Evolutionary conservation across 2,329 filamentous ascomycete genomes (phyloP).

Genomic region (Ascochyta rabiei): DNA sequence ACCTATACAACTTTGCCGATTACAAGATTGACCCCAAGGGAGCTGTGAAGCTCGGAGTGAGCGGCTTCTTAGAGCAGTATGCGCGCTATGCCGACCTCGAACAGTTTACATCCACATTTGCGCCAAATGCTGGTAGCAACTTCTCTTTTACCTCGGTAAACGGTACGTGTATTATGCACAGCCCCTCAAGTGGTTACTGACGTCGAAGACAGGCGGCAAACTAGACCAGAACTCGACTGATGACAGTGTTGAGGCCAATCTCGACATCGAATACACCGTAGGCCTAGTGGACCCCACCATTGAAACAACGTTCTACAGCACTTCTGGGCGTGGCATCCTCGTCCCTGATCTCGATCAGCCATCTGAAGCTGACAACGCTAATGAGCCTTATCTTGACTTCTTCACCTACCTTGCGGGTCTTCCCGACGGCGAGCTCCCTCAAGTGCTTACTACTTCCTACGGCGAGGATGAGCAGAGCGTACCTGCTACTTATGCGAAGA

Average conservation of each 20-base stretch:
- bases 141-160: conserved; percentile 54
- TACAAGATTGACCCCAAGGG: conserved; percentile 49
- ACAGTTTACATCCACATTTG: conserved; percentile 48
- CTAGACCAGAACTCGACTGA: conserved; percentile 43
- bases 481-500: conserved; percentile 44
- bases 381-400: conserved; percentile 56
- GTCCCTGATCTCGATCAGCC: conserved; percentile 58
- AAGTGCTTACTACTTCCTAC: conserved; percentile 48
- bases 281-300: conserved; percentile 51
- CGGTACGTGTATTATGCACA: conserved; percentile 37
- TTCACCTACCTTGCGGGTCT: conserved; percentile 45
- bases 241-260: conserved; percentile 56
- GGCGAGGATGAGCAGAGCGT: conserved; percentile 51
- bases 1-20: conserved; percentile 53
- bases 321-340: conserved; percentile 53
- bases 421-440: conserved; percentile 44
- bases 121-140: conserved; percentile 52
- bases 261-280: conserved; percentile 58
- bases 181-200: not conserved
- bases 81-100: conserved; percentile 55
- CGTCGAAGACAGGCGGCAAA: conserved; percentile 29
- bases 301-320: conserved; percentile 56
- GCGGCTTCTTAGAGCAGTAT: conserved; percentile 57
- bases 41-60: conserved; percentile 51
- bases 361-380: conserved; percentile 48